Evolutionary conservation across 768 basidiomycete species (phyloP).

Genomic region (Cyathus striatus): DNA sequence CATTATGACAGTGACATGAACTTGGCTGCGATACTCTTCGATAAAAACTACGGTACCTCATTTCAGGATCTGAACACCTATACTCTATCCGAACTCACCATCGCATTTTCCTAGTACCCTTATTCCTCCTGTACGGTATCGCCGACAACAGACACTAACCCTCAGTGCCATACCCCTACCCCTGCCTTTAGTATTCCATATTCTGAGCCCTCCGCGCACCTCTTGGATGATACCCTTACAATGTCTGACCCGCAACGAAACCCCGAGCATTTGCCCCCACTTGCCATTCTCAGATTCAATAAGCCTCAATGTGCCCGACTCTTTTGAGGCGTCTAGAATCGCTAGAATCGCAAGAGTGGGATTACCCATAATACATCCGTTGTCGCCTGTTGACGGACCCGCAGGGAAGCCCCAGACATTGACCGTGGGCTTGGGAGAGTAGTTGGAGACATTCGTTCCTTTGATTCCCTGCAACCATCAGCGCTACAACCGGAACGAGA

Average conservation of each 20-base stretch:
- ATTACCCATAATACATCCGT: neutral
- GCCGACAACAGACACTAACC: conserved; percentile 14
- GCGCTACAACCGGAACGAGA: no score
- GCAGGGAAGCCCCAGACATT: neutral
- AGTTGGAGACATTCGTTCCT: neutral
- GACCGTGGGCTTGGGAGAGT: neutral
- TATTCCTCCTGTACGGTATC: conserved; percentile 7
- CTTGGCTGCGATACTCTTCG: no score
- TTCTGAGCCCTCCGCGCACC: conserved; percentile 7
- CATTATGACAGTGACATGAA: no score
- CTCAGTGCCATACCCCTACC: conserved; percentile 8
- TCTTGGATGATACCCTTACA: conserved; percentile 2
- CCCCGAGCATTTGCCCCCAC: neutral
- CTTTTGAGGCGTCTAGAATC: no score
- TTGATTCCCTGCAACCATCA: no score
- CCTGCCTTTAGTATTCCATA: conserved; percentile 3
- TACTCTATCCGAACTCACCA: conserved; percentile 5
- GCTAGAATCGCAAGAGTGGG: neutral
- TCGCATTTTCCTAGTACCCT: conserved; percentile 14
- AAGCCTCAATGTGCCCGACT: neutral
- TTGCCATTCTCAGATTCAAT: neutral
- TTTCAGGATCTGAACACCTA: conserved; percentile 1
- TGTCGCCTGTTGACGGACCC: neutral
- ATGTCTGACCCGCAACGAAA: neutral
- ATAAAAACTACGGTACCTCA: no score